Conservation (phyloP, 495 filamentous ascomycete species). For the Pseudomonodictys pantanalensis region DNA sequence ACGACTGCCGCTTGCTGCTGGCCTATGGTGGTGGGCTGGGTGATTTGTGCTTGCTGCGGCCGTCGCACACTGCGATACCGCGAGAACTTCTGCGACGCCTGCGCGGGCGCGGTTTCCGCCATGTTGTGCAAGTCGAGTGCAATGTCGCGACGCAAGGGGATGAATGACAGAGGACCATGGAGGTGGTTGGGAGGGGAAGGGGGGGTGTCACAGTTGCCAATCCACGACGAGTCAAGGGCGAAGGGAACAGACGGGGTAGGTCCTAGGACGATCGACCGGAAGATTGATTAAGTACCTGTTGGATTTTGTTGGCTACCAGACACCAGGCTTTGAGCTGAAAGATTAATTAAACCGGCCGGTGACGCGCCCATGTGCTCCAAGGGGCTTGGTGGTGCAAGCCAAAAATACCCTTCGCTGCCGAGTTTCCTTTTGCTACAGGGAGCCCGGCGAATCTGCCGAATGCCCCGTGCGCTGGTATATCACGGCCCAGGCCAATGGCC, state of each 20-base stretch:
- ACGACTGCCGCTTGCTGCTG: slow-evolving; percentile 7
- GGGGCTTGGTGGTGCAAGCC: background rate
- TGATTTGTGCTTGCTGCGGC: slow-evolving; percentile 12
- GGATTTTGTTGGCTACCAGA: too few species aligned
- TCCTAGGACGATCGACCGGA: background rate
- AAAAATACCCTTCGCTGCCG: background rate
- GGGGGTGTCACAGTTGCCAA: background rate
- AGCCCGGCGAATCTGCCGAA: background rate
- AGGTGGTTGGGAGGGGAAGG: too few species aligned
- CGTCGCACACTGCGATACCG: slow-evolving; percentile 39
- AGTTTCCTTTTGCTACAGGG: background rate
- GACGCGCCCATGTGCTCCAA: background rate
- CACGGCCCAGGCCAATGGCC: background rate
- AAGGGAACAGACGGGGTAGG: background rate
- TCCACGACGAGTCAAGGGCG: background rate
- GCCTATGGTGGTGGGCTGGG: background rate
- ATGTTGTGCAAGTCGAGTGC: slow-evolving; percentile 32
- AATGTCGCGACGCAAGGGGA: slow-evolving; percentile 11
- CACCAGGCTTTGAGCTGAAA: background rate
- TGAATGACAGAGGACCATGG: slow-evolving; percentile 2
- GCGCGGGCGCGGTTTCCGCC: slow-evolving; percentile 19
- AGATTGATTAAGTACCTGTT: slow-evolving; percentile 3
- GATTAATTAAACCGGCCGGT: background rate
- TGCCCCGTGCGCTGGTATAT: background rate
- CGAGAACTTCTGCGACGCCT: slow-evolving; percentile 30